These are phyloP conservation scores for Beta vulgaris DNA, from an alignment of 148 eudicot species.

Conservation along the genomic window DNA sequence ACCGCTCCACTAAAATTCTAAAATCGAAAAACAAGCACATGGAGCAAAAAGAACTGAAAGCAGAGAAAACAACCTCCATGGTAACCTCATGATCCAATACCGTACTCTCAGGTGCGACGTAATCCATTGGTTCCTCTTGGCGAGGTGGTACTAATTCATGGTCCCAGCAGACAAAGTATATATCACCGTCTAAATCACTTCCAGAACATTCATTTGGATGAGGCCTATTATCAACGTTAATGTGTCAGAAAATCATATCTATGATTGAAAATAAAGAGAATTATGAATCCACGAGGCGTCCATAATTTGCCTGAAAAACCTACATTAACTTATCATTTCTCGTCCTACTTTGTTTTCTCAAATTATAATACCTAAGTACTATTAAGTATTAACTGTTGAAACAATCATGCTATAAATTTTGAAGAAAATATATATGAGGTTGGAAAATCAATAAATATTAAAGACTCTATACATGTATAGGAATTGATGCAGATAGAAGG, in stretches of 20 bases:
- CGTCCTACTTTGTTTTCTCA: neutral
- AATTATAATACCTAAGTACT: neutral
- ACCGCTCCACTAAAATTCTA: neutral
- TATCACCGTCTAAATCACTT: conserved; percentile 95
- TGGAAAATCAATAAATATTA: neutral
- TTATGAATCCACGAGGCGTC: neutral
- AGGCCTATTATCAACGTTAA: conserved; percentile 45
- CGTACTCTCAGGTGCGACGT: conserved; percentile 44
- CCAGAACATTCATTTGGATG: conserved; percentile 99
- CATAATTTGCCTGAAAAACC: neutral
- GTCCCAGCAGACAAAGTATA: conserved; percentile 93
- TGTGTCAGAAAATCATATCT: neutral
- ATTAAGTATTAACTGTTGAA: neutral
- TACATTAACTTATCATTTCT: neutral
- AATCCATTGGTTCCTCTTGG: conserved; percentile 66
- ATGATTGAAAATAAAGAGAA: neutral
- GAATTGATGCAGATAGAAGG: neutral
- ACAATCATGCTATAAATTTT: neutral
- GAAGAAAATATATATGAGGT: neutral
- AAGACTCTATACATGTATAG: neutral
- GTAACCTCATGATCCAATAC: conserved; percentile 70
- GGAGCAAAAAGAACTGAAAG: neutral
- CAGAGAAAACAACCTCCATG: conserved; percentile 43
- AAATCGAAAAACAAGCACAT: neutral
- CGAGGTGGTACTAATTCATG: conserved; percentile 61